Percentiles rank a stretch among this genome's conserved stretches.
Conservation (phyloP, 2,329 filamentous ascomycete species). For the Alternaria panax region DNA sequence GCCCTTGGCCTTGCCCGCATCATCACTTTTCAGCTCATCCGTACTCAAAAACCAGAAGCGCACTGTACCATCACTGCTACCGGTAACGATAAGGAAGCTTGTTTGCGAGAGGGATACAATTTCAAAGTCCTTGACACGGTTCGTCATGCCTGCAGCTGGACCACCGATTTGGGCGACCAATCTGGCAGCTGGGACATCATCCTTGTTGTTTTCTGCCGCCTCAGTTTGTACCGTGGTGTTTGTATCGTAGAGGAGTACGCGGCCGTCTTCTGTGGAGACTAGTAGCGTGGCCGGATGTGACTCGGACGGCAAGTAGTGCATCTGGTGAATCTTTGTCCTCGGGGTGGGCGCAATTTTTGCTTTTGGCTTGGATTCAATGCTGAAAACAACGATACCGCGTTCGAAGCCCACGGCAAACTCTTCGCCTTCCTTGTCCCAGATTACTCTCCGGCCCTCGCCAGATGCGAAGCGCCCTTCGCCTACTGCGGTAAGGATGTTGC, state of each 20-base stretch:
- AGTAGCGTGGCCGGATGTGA: slow-evolving; percentile 68
- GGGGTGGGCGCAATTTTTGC: slow-evolving; percentile 74
- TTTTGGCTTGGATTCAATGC: slow-evolving; percentile 83
- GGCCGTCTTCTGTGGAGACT: slow-evolving; percentile 88
- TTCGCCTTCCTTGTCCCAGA: slow-evolving; percentile 78
- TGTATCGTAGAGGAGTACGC: slow-evolving; percentile 83
- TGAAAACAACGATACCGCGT: slow-evolving; percentile 82
- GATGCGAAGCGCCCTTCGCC: slow-evolving; percentile 79
- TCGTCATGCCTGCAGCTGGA: slow-evolving; percentile 68
- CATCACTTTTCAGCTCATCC: slow-evolving; percentile 31
- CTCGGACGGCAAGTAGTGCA: slow-evolving; percentile 70
- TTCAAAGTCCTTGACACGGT: slow-evolving; percentile 89
- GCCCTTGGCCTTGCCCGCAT: slow-evolving; percentile 23
- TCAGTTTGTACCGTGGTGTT: slow-evolving; percentile 55
- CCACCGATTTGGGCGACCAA: slow-evolving; percentile 81
- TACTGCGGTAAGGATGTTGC: slow-evolving; percentile 73
- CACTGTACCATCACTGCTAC: slow-evolving; percentile 85
- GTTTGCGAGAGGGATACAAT: slow-evolving; percentile 60
- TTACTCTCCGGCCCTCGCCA: slow-evolving; percentile 82
- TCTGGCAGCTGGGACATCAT: slow-evolving; percentile 64
- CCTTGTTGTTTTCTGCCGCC: slow-evolving; percentile 50
- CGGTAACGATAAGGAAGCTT: slow-evolving; percentile 69
- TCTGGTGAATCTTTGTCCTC: slow-evolving; percentile 81
- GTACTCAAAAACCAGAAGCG: slow-evolving; percentile 72
- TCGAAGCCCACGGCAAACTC: slow-evolving; percentile 93